A percentile compares a stretch with the other conserved stretches of the same genome.
Conservation (phyloP, 2,329 filamentous ascomycete species). For the Hypoxylon sp. region DNA sequence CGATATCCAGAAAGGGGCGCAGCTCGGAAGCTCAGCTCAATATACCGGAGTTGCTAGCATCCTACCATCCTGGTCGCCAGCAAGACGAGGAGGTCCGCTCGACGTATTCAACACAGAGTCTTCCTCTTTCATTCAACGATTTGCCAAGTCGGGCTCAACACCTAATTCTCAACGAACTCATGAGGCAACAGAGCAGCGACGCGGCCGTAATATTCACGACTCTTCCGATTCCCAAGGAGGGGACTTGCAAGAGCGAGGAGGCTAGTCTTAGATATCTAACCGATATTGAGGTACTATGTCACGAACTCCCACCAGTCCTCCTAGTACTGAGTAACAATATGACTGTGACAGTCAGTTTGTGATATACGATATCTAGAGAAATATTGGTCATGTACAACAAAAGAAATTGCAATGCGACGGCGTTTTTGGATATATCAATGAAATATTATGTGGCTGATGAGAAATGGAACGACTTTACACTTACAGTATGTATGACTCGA, state of each 20-base stretch:
- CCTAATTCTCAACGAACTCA: conserved; percentile 87
- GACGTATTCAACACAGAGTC: conserved; percentile 70
- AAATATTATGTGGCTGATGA: not conserved
- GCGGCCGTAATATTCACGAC: conserved; percentile 89
- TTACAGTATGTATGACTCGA: not conserved
- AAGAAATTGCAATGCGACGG: not conserved
- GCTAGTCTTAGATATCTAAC: conserved; percentile 82
- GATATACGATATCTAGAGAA: conserved; percentile 6
- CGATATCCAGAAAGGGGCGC: conserved; percentile 53
- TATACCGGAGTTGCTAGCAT: conserved; percentile 62
- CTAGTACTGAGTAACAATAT: conserved; percentile 90
- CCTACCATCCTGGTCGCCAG: conserved; percentile 54
- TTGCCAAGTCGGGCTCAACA: conserved; percentile 88
- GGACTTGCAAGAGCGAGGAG: conserved; percentile 78
- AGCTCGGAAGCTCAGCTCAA: conserved; percentile 58
- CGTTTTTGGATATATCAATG: not conserved
- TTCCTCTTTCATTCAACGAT: conserved; percentile 87
- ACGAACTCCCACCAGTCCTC: conserved; percentile 80
- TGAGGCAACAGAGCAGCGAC: conserved; percentile 75
- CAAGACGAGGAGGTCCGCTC: conserved; percentile 51
- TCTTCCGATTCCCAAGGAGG: conserved; percentile 83
- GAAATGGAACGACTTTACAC: not conserved
- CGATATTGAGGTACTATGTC: conserved; percentile 83
- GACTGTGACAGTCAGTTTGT: conserved; percentile 86
- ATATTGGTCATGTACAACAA: not conserved